Conservation (phyloP, 331 rosid genomes). For the Rosa hybrid region DNA sequence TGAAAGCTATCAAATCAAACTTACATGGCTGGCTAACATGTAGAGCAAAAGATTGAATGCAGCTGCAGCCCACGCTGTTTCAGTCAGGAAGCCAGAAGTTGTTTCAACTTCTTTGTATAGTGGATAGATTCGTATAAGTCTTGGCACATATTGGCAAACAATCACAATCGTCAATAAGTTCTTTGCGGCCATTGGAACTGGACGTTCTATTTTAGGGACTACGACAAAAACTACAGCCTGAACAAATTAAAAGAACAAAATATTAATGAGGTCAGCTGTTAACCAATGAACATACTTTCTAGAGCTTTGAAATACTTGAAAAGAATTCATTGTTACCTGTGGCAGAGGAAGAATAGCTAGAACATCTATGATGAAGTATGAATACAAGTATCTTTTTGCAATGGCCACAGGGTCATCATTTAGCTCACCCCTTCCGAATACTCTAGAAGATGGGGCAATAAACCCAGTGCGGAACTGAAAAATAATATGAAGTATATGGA, state of each 20-base stretch:
- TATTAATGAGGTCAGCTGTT: constrained; percentile 7
- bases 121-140: constrained; percentile 59
- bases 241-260: constrained; percentile 15
- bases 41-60: constrained; percentile 79
- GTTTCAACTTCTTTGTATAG: constrained; percentile 70
- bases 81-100: constrained; percentile 77
- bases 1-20: constrained; percentile 22
- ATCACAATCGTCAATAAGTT: constrained; percentile 49
- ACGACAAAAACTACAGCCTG: constrained; percentile 52
- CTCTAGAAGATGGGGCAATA: constrained; percentile 82
- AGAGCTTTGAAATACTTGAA: background rate
- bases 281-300: background rate
- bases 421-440: constrained; percentile 83
- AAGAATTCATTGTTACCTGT: constrained; percentile 52
- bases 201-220: constrained; percentile 16
- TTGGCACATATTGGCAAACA: constrained; percentile 64
- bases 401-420: constrained; percentile 57
- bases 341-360: constrained; percentile 86
- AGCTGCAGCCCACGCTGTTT: constrained; percentile 93
- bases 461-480: constrained; percentile 85
- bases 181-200: constrained; percentile 41
- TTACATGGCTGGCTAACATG: constrained; percentile 90
- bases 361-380: constrained; percentile 72
- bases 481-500: constrained; percentile 65
- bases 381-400: constrained; percentile 61